Evolutionary conservation across 2,329 filamentous ascomycete genomes (phyloP).

Genomic region (Fusarium circinatum): DNA sequence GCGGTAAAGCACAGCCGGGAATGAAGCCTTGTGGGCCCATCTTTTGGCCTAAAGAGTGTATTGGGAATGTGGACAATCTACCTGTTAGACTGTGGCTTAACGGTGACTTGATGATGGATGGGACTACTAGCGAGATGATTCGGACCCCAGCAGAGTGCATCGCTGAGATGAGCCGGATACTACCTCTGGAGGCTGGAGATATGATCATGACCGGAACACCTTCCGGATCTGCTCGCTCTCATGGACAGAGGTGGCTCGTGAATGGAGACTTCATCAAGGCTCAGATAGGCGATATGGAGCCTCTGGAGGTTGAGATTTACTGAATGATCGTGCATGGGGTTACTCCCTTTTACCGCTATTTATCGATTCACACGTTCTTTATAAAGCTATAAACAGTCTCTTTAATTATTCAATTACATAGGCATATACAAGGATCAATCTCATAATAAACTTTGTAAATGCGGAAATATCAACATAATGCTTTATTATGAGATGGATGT

Average conservation of each 20-base stretch:
- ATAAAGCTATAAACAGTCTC: fast-evolving
- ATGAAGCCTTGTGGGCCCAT: not conserved
- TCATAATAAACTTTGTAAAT: no score
- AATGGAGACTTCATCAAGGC: not conserved
- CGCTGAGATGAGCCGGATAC: not conserved
- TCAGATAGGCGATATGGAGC: not conserved
- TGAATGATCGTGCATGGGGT: not conserved
- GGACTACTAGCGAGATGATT: not conserved
- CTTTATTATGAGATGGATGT: no score
- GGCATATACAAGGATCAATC: no score
- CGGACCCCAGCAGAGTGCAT: not conserved
- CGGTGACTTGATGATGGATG: not conserved
- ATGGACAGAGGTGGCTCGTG: not conserved
- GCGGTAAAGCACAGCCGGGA: constrained; percentile 2
- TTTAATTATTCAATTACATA: no score
- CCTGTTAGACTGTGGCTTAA: not conserved
- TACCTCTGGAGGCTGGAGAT: not conserved
- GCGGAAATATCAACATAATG: no score
- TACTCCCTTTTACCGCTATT: no score
- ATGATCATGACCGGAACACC: not conserved
- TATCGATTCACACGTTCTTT: no score
- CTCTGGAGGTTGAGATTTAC: not conserved
- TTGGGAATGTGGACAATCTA: not conserved
- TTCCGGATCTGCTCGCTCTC: not conserved
- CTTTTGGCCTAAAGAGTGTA: not conserved